Base-by-base conservation (phyloP, 495 filamentous ascomycete species). In the Letharia lupina region DNA sequence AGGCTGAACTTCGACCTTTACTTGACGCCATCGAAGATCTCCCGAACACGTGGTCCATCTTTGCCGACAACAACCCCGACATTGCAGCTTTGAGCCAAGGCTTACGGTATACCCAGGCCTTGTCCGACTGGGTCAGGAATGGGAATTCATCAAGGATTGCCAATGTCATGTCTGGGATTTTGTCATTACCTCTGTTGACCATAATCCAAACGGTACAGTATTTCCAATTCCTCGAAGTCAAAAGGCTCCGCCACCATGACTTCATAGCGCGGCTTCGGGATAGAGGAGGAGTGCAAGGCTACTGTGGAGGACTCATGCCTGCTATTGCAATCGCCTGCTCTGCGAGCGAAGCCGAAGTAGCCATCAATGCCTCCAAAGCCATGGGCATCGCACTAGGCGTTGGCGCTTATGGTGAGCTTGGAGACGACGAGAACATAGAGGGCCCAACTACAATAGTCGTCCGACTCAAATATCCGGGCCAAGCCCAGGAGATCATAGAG, bases 131-230 rank as follows among this genome's bases (percentile, higher is more conserved):
- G 69, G 61, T 67, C 45, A 59, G 18, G 12, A 40, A 42, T 44
- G 63, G 48, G 16, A 47, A 45, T 3, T 72, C 66, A 13, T 62
- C 57, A 18, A 28, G 52, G 42, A 58, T 71, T 45, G 57, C 61
- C 18, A 65, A 64, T 31, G 61, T 63, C 4, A 70, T 68, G 71
- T 76, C 73, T 3, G 73, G 70, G 1, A 73, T 72, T 18, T 39
- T 74, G 11, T 67, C 75, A 12, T 60, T 75, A 16, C 73, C 73
- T 4, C 54, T 74, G 9, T 66, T 75, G 7, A 66, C 69, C n/a
- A 63, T 71, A 3, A 68, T 75, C 44, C 75, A 77, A 64, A 67
- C 70, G 7, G 63, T 62, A 16, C 75, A 76, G 56, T 77, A 75
- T 60, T 70, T 75, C 28, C 68, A 73, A 39, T 76, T 72, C 61